Percentiles rank a stretch among this genome's conserved stretches.
Evolutionary conservation across 441 rosid genomes (phyloP).

Genomic region (Gossypium gossypioides): DNA sequence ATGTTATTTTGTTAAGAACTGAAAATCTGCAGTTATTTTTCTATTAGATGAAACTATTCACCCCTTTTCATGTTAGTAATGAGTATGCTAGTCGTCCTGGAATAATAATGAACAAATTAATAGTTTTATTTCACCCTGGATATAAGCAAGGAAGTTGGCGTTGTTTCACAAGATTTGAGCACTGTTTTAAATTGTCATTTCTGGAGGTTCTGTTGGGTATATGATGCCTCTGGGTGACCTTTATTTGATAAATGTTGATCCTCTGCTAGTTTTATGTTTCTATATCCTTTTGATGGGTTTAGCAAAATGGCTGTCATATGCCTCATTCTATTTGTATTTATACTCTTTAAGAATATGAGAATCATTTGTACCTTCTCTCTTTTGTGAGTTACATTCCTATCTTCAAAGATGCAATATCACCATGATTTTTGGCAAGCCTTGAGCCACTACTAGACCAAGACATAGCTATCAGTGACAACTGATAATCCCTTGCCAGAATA

Average conservation of each 20-base stretch:
- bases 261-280: neutral
- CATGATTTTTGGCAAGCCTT: neutral
- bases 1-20: constrained; percentile 15
- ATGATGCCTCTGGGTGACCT: neutral
- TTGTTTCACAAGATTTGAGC: neutral
- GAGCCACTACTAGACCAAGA: neutral
- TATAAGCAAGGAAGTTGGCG: neutral
- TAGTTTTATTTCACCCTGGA: neutral
- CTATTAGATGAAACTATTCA: neutral
- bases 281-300: neutral
- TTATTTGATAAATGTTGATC: neutral
- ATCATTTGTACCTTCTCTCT: neutral
- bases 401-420: neutral
- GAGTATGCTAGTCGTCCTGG: neutral
- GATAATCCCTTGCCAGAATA: neutral
- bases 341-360: neutral
- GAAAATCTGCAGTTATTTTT: neutral
- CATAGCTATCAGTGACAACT: neutral
- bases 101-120: neutral
- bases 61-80: neutral
- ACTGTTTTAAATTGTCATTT: neutral
- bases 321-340: neutral
- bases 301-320: neutral
- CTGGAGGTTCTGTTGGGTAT: neutral
- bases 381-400: neutral